Base-by-base conservation (phyloP, 495 filamentous ascomycete genomes). In the Cercophora samala region DNA sequence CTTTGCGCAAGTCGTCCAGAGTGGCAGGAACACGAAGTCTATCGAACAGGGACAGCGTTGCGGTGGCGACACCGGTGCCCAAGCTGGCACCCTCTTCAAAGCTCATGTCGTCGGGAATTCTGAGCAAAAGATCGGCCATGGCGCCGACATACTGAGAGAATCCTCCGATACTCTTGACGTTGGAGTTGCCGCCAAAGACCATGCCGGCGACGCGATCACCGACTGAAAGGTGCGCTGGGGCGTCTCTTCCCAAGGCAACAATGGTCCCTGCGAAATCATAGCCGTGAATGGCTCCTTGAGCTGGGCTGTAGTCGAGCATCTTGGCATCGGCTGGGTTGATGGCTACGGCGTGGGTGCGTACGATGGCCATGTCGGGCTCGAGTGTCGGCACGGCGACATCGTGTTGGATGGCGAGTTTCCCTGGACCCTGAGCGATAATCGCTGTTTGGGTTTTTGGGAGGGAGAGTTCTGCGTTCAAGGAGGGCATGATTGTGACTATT, bases 241-340 rank as follows among this genome's bases (percentile, higher is more conserved):
- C 65, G 53, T 69, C 25, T 51, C 72, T 4, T 79, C 74, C 81
- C 0, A 81, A 78, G 0, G 82, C 81, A 0, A 81, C 79, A 1
- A 88, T 78, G 24, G 83, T 69, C 1, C 79, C 74, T 3, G 73
- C 72, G 54, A 76, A 80, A 24, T 83, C 84, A 21, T 74, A 64
- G 5, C 81, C 80, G 72, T 32, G 77, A 5, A 72, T 24, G 19
- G 69, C 63, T 3, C 72, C 74, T 0, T 67, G 46, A 5, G 66
- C n/a, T 13, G 54, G 42, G 24, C 23, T 52, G 58, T 60, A 69
- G 0, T 77, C 80, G n/a, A 85, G 64, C 64, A 82, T 78, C 71
- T 89, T 89, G 78, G 80, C 84, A 76, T 86, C 86, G 0, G 78
- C 81, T 11, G 86, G 86, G 70, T 88, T 88, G 22, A 87, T 42